These are phyloP conservation scores for Agaricus blazei DNA, from an alignment of 768 basidiomycete species.

Conservation along the genomic window DNA sequence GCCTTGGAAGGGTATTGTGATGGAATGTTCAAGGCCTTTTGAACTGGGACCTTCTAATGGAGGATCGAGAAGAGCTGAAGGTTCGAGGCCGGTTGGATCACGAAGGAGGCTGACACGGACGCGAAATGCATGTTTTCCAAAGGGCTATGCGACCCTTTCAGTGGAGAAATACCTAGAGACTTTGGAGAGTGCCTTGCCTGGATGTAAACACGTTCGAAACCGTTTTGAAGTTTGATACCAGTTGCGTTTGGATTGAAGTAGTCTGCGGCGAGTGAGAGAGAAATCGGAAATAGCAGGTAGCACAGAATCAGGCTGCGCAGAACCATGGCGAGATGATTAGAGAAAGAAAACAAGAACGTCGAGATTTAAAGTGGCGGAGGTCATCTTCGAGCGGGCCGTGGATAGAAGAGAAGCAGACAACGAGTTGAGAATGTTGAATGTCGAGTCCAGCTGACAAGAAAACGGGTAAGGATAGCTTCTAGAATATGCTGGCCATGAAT, in stretches of 20 bases:
- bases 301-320: not conserved
- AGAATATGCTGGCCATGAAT: too few relatives aligned
- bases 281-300: not conserved
- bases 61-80: constrained; percentile 29
- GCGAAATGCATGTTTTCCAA: constrained; percentile 30
- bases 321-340: not conserved
- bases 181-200: constrained; percentile 17
- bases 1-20: constrained; percentile 22
- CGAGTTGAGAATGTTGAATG: not conserved
- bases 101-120: constrained; percentile 29
- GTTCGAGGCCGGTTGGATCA: constrained; percentile 28
- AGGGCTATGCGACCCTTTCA: constrained; percentile 20
- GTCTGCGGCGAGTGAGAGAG: not conserved
- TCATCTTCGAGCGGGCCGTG: not conserved
- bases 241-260: constrained; percentile 25
- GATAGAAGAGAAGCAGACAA: constrained; percentile 2
- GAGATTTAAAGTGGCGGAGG: not conserved
- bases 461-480: not conserved
- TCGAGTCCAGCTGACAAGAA: not conserved
- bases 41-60: constrained; percentile 29
- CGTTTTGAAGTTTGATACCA: constrained; percentile 30
- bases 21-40: constrained; percentile 24
- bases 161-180: not conserved
- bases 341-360: not conserved
- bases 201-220: constrained; percentile 28